phyloP scores from a whole-genome alignment of 371 early-diverging fungal genomes.

The Mycotypha africana region DNA sequence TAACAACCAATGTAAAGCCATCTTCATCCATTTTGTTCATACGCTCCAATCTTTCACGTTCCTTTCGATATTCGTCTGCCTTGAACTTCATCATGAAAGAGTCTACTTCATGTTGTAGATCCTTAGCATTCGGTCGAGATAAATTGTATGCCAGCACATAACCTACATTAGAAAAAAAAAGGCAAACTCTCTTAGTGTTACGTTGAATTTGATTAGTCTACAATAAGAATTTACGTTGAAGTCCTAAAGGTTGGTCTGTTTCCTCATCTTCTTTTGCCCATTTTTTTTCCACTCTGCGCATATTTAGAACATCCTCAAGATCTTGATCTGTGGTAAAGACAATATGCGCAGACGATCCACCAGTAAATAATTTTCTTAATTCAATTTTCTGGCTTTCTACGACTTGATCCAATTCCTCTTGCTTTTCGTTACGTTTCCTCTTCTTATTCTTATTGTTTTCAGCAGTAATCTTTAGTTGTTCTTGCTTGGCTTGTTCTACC shows the following conservation, averaged over 20 bases:
- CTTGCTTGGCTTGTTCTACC: slow-evolving; percentile 27
- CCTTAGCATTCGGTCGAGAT: slow-evolving; percentile 49
- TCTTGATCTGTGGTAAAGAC: slow-evolving; percentile 68
- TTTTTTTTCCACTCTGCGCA: slow-evolving; percentile 54
- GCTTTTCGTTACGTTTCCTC: slow-evolving; percentile 17
- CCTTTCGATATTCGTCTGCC: slow-evolving; percentile 70
- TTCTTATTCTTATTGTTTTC: slow-evolving; percentile 23
- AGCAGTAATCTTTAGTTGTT: slow-evolving; percentile 13
- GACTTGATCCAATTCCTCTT: no score
- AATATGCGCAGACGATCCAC: slow-evolving; percentile 72
- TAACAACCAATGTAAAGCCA: slow-evolving; percentile 85
- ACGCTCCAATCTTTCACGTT: slow-evolving; percentile 52
- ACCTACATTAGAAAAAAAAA: slow-evolving; percentile 24
- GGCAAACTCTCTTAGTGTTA: no score
- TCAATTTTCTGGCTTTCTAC: no score
- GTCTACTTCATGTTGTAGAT: slow-evolving; percentile 64
- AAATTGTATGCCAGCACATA: slow-evolving; percentile 40
- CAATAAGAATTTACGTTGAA: slow-evolving; percentile 38
- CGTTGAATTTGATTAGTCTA: background rate
- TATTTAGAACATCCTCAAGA: slow-evolving; percentile 53
- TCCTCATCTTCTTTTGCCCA: slow-evolving; percentile 55
- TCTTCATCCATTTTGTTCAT: slow-evolving; percentile 90
- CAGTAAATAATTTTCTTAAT: slow-evolving; percentile 32
- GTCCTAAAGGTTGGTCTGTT: slow-evolving; percentile 44
- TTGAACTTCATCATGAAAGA: slow-evolving; percentile 76